Percentiles rank a stretch among this genome's conserved stretches.
Evolutionary conservation across 129 eudicot species (phyloP).

Genomic region (Scalesia atractyloides): DNA sequence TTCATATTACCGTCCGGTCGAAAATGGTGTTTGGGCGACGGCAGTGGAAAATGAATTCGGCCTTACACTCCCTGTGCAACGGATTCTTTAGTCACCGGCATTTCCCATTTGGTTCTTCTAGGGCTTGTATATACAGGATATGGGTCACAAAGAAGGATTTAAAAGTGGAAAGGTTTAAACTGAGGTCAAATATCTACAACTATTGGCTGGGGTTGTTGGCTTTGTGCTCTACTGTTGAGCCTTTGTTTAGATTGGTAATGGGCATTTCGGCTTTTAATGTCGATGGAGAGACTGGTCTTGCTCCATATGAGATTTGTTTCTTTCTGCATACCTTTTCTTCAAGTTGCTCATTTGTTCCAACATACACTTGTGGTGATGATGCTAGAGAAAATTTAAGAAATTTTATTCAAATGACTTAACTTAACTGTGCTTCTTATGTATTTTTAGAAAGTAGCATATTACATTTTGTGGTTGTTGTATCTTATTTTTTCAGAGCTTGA

Average conservation of each 20-base stretch:
- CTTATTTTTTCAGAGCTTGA: too few relatives aligned
- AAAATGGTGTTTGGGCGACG: conserved; percentile 75
- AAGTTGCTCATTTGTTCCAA: neutral
- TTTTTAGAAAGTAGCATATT: neutral
- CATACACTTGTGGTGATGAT: neutral
- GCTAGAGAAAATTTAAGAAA: neutral
- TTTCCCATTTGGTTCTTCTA: conserved; percentile 73
- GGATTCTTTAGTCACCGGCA: conserved; percentile 62
- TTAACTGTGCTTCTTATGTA: neutral
- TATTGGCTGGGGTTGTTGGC: too few relatives aligned
- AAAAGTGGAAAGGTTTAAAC: conserved; percentile 55
- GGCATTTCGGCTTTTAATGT: conserved; percentile 71
- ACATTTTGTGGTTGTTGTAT: neutral
- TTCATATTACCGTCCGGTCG: conserved; percentile 82
- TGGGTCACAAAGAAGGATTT: conserved; percentile 60
- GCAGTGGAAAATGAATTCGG: conserved; percentile 26
- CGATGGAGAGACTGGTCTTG: conserved; percentile 55
- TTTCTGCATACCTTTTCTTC: conserved; percentile 13
- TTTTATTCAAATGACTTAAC: neutral
- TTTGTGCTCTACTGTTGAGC: too few relatives aligned
- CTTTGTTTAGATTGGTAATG: conserved; percentile 52
- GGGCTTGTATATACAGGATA: conserved; percentile 63
- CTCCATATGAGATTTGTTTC: conserved; percentile 32
- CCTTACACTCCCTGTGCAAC: conserved; percentile 89
- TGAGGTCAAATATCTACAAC: conserved; percentile 74